Evolutionary conservation across 148 eudicot species (phyloP).

Genomic region (Rhododendron ferrugineum): DNA sequence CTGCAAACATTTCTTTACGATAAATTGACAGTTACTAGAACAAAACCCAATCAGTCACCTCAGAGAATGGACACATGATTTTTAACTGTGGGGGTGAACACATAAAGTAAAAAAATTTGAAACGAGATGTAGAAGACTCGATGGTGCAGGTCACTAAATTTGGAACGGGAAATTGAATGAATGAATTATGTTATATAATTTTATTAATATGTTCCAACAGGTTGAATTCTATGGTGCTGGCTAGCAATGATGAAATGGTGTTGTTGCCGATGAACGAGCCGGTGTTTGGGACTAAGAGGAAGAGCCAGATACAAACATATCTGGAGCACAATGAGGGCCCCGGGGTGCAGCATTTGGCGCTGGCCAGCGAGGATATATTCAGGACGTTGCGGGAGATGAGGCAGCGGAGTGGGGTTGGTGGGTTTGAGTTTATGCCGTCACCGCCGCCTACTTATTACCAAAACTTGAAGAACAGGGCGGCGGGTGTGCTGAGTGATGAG

Average conservation of each 20-base stretch:
- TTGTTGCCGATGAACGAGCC: slow-evolving; percentile 84
- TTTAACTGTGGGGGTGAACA: not conserved
- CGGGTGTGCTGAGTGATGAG: slow-evolving; percentile 63
- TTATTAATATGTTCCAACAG: not conserved
- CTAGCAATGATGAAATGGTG: slow-evolving; percentile 71
- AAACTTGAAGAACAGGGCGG: slow-evolving; percentile 61
- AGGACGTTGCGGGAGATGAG: slow-evolving; percentile 83
- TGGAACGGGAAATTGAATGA: not conserved
- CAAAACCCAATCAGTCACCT: not conserved
- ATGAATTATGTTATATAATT: not conserved
- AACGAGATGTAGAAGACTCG: not conserved
- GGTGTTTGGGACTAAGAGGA: slow-evolving; percentile 76
- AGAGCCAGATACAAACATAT: slow-evolving; percentile 93
- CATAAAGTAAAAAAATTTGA: not conserved
- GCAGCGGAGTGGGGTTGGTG: slow-evolving; percentile 67
- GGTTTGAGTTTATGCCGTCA: slow-evolving; percentile 95
- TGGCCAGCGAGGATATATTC: slow-evolving; percentile 70
- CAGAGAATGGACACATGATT: not conserved
- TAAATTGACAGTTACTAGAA: not conserved
- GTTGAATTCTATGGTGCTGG: slow-evolving; percentile 72
- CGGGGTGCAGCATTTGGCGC: slow-evolving; percentile 87
- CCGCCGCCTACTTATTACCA: slow-evolving; percentile 87
- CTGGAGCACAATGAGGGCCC: slow-evolving; percentile 94
- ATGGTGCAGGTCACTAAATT: not conserved
- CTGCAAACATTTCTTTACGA: not conserved